Percentiles rank a stretch among this genome's conserved stretches.
phyloP scores from a whole-genome alignment of 2,329 filamentous ascomycete species.

The Colletotrichum sp. region DNA sequence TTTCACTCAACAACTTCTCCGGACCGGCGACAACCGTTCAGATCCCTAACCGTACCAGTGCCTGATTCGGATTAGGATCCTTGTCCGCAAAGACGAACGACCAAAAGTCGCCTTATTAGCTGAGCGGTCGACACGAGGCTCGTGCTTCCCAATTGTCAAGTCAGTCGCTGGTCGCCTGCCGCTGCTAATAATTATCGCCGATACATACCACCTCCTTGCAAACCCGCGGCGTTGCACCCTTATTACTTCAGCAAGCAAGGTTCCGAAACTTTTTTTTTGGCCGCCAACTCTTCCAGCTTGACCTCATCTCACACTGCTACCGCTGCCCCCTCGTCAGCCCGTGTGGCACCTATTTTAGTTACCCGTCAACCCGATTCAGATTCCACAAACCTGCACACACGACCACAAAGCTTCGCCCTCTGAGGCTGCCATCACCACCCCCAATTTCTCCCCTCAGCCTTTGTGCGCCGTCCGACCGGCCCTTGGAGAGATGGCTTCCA shows the following conservation, averaged over 20 bases:
- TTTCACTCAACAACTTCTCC: background rate
- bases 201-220: background rate
- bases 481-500: constrained; percentile 38
- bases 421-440: constrained; percentile 14
- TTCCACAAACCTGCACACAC: constrained; percentile 20
- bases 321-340: constrained; percentile 11
- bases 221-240: background rate
- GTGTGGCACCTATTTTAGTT: constrained; percentile 22
- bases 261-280: constrained; percentile 13
- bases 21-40: background rate
- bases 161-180: background rate
- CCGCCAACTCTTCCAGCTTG: background rate
- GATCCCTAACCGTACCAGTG: background rate
- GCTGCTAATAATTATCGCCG: background rate
- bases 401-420: constrained; percentile 15
- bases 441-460: background rate
- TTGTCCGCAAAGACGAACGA: background rate
- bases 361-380: constrained; percentile 18
- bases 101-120: background rate
- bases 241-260: constrained; percentile 20
- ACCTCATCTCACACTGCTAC: background rate
- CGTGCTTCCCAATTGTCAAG: background rate
- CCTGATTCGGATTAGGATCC: background rate
- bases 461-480: constrained; percentile 2
- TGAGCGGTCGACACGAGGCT: background rate